phyloP scores from a whole-genome alignment of 2,329 filamentous ascomycete species.

The Talaromyces piceae region DNA sequence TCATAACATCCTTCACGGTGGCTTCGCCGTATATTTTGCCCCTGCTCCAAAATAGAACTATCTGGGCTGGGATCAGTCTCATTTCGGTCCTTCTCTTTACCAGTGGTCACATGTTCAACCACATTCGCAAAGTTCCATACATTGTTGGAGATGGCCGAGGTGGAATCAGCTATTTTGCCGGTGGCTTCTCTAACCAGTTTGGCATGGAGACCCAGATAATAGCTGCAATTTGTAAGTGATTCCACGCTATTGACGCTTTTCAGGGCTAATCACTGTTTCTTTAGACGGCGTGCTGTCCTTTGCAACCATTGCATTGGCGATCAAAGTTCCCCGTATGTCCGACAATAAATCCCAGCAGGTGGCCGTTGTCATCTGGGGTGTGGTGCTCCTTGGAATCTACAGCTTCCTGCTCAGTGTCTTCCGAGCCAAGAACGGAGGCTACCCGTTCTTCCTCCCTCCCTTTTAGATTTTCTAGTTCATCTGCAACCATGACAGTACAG shows the following conservation, averaged over 20 bases:
- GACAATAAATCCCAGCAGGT: slow-evolving; percentile 72
- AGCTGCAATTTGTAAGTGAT: slow-evolving; percentile 76
- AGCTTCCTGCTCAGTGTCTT: slow-evolving; percentile 93
- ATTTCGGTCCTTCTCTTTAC: slow-evolving; percentile 88
- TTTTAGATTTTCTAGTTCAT: slow-evolving; percentile 48
- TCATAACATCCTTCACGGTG: slow-evolving; percentile 60
- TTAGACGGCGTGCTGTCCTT: slow-evolving; percentile 76
- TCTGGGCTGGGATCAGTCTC: slow-evolving; percentile 87
- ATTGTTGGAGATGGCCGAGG: slow-evolving; percentile 77
- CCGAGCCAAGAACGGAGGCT: slow-evolving; percentile 87
- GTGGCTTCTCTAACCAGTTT: slow-evolving; percentile 87
- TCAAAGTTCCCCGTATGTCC: slow-evolving; percentile 85
- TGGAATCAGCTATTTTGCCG: slow-evolving; percentile 81
- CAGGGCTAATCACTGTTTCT: slow-evolving; percentile 10
- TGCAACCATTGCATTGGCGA: slow-evolving; percentile 77
- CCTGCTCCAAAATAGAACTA: slow-evolving; percentile 77
- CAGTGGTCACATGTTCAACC: slow-evolving; percentile 98
- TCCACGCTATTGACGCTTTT: not conserved
- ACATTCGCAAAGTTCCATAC: slow-evolving; percentile 93
- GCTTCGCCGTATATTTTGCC: slow-evolving; percentile 73
- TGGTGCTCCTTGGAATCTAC: slow-evolving; percentile 72
- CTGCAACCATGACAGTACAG: not conserved
- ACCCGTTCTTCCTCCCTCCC: slow-evolving; percentile 88
- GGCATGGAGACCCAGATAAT: slow-evolving; percentile 94
- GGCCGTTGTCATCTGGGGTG: slow-evolving; percentile 71